Percentiles rank a stretch among this genome's conserved stretches.
phyloP scores from a whole-genome alignment of 192 early-diverging fungal genomes.

The Glomus cerebriforme region DNA sequence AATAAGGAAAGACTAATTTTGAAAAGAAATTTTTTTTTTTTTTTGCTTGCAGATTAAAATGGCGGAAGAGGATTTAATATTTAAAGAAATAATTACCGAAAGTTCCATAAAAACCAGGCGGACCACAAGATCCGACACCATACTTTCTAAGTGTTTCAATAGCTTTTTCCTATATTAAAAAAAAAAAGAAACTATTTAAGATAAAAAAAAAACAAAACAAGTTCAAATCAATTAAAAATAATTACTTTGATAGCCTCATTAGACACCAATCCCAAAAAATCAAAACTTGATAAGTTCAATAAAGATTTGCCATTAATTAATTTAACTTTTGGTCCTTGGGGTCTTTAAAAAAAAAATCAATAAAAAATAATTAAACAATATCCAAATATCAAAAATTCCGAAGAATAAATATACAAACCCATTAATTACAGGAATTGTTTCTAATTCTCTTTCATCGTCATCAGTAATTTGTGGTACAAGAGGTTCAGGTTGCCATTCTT shows the following conservation, averaged over 20 bases:
- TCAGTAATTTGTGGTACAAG: constrained; percentile 79
- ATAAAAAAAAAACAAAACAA: not conserved
- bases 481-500: constrained; percentile 96
- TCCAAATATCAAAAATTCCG: not conserved
- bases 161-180: constrained; percentile 63
- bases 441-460: constrained; percentile 71
- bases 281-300: constrained; percentile 83
- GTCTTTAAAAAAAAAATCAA: constrained; percentile 31
- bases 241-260: constrained; percentile 67
- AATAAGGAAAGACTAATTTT: not conserved
- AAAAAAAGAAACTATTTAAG: not conserved
- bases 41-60: not conserved
- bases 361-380: too few relatives aligned
- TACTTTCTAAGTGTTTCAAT: constrained; percentile 85
- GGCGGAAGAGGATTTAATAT: not conserved
- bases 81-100: constrained; percentile 30
- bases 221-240: not conserved
- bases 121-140: constrained; percentile 95
- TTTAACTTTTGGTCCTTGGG: constrained; percentile 66
- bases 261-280: constrained; percentile 84
- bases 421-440: constrained; percentile 73
- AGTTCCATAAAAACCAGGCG: constrained; percentile 94
- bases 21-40: too few relatives aligned
- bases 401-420: constrained; percentile 44
- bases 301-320: constrained; percentile 61